These are phyloP conservation scores for Abrus pulchellus DNA, from an alignment of 306 rosid genomes.

Conservation along the genomic window DNA sequence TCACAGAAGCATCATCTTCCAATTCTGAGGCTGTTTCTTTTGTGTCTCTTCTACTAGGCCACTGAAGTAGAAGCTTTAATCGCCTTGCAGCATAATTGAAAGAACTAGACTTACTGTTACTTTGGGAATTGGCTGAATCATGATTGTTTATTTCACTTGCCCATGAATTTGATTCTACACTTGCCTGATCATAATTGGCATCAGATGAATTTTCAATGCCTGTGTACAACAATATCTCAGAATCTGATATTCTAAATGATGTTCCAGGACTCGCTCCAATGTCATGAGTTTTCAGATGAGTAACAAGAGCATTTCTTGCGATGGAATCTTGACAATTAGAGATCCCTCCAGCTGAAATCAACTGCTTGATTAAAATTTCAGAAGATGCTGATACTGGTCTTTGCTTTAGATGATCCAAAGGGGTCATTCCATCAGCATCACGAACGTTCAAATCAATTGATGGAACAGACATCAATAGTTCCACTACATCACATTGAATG, in stretches of 20 bases:
- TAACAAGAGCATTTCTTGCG: conserved; percentile 62
- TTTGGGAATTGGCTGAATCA: conserved; percentile 55
- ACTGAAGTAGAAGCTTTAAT: conserved; percentile 71
- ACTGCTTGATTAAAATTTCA: conserved; percentile 74
- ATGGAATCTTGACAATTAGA: conserved; percentile 54
- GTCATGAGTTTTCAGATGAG: conserved; percentile 75
- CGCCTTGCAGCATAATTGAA: conserved; percentile 57
- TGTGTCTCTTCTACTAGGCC: conserved; percentile 66
- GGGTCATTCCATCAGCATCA: conserved; percentile 80
- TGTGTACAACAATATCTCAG: conserved; percentile 82
- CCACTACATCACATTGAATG: conserved; percentile 71
- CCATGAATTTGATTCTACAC: conserved; percentile 57
- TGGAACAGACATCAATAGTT: conserved; percentile 71
- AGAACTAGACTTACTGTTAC: conserved; percentile 59
- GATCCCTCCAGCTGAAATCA: conserved; percentile 84
- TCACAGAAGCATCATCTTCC: conserved; percentile 59
- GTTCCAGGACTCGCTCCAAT: conserved; percentile 85
- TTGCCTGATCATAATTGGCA: conserved; percentile 57
- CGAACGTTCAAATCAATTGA: conserved; percentile 73
- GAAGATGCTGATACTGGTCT: conserved; percentile 70
- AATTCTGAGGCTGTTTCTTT: conserved; percentile 46
- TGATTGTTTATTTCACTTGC: conserved; percentile 58
- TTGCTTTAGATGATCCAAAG: conserved; percentile 80
- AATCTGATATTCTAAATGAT: conserved; percentile 85
- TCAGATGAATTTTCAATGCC: conserved; percentile 67